Evolutionary conservation across 108 stramenopile genomes (phyloP), one percentile per base, ranked within the genome.

Genomic region (Cylindrotheca closterium): DNA sequence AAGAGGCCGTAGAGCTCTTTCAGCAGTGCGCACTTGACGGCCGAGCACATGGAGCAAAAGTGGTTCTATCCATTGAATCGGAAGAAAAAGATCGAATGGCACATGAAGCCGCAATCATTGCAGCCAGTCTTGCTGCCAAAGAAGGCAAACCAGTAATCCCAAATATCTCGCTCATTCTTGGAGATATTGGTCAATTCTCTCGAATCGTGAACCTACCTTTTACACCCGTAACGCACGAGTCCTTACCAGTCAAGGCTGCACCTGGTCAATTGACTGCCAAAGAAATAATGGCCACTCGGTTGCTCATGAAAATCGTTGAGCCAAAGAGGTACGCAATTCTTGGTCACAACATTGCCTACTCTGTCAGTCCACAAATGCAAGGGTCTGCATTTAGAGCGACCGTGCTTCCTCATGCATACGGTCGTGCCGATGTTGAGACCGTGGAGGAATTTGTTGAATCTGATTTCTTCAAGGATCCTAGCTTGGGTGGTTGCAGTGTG

Each of bases 311-410:
- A 46, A 62, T 97, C 26, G 48, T 94, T 23, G 63, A 71, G n/a
- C 23, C 86, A 10, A 76, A 83, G 33, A 73, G 73, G 28, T 99
- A 94, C 78, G 89, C 71, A 29, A 95, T 99, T 57, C 67, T 99
- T 47, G 97, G 98, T 28, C 80, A 84, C 52, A 96, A 97, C 45
- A 97, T 98, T 71, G 89, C 89, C 1, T 89, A 94, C 55, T 96
- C 94, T 18, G 95, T 97, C 27, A 96, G 95, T 67, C 97, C 97
- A 18, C 85, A 88, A 60, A 98, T 98, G 94, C 99, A 99, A 60
- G 94, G 92, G 21, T 71, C 94, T 5, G 97, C 96, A 42, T 98
- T 98, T 81, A 78, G 64, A 0, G 87, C 84, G 17, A 78, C 78
- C 31, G 78, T 80, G 34, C 69, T 98, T 55, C 95, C 98, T 2